Conservation (phyloP, 805 yeast species). For the Helenozyma rhizophorensis region DNA sequence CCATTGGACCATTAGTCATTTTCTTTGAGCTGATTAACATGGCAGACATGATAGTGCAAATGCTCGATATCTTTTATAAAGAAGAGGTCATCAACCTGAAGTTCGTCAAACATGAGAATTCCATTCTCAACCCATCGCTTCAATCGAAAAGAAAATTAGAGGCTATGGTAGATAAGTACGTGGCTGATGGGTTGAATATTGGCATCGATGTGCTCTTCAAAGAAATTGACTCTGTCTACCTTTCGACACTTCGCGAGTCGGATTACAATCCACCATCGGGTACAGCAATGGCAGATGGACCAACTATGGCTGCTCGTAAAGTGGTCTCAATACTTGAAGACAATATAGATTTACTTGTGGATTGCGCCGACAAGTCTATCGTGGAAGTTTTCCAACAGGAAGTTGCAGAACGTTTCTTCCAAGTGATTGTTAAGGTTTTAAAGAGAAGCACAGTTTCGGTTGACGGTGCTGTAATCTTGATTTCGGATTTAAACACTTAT, state of each 20-base stretch:
- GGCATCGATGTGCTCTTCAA: slow-evolving; percentile 86
- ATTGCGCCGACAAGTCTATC: slow-evolving; percentile 81
- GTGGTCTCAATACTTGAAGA: slow-evolving; percentile 60
- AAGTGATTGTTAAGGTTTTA: slow-evolving; percentile 68
- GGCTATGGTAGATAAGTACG: slow-evolving; percentile 74
- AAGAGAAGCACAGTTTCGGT: slow-evolving; percentile 69
- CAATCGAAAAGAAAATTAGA: slow-evolving; percentile 81
- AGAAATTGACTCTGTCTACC: slow-evolving; percentile 64
- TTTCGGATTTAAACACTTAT: slow-evolving; percentile 75
- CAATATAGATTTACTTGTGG: slow-evolving; percentile 70
- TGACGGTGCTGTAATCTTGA: slow-evolving; percentile 77
- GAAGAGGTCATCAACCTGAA: slow-evolving; percentile 64
- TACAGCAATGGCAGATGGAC: slow-evolving; percentile 23
- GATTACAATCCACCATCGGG: slow-evolving; percentile 54
- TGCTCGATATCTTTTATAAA: slow-evolving; percentile 85
- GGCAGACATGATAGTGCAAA: slow-evolving; percentile 89
- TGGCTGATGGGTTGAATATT: slow-evolving; percentile 89
- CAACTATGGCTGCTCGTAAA: slow-evolving; percentile 60
- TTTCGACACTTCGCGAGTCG: slow-evolving; percentile 50
- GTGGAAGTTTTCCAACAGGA: slow-evolving; percentile 93
- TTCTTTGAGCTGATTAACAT: slow-evolving; percentile 89
- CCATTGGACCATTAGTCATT: slow-evolving; percentile 78
- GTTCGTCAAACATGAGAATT: slow-evolving; percentile 65
- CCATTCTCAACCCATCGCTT: slow-evolving; percentile 72
- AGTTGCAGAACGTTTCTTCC: slow-evolving; percentile 82